Percentiles rank a stretch among this genome's conserved stretches.
phyloP scores from a whole-genome alignment of 2,329 filamentous ascomycete genomes.

The Apiospora saccharicola region DNA sequence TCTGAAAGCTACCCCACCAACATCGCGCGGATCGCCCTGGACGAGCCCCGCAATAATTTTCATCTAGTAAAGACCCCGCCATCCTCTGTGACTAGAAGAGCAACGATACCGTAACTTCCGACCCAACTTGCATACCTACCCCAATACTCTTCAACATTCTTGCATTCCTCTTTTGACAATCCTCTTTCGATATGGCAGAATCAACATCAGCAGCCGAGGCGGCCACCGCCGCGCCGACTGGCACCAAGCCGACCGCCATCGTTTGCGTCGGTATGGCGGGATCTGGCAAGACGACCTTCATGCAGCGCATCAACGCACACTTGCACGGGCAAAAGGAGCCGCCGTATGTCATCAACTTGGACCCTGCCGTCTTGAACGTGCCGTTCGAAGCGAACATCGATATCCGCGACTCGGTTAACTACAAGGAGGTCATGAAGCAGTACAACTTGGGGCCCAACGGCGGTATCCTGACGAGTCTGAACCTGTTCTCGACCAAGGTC shows the following conservation, averaged over 20 bases:
- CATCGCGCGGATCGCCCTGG: background rate
- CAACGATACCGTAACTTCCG: constrained; percentile 7
- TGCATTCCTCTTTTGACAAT: too few relatives aligned
- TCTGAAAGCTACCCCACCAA: constrained; percentile 16
- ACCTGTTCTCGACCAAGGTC: constrained; percentile 97
- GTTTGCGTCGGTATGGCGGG: constrained; percentile 99
- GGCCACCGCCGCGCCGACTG: background rate
- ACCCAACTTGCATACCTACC: background rate
- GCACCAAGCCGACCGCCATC: constrained; percentile 72
- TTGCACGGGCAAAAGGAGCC: constrained; percentile 81
- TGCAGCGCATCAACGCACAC: constrained; percentile 96
- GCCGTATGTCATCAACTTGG: constrained; percentile 96
- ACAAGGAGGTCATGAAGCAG: constrained; percentile 99
- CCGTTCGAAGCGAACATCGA: constrained; percentile 98
- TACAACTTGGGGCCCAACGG: constrained; percentile 98
- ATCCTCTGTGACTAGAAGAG: background rate
- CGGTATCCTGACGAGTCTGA: constrained; percentile 92
- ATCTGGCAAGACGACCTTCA: constrained; percentile 99
- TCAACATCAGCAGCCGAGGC: background rate
- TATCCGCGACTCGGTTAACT: constrained; percentile 98
- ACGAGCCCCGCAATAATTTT: constrained; percentile 20
- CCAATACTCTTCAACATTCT: background rate
- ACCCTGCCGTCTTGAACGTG: constrained; percentile 90
- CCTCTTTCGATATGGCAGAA: background rate
- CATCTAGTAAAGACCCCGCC: constrained; percentile 20